Percentiles rank a stretch among this genome's conserved stretches.
These are phyloP conservation scores for Candida coquimbonensis DNA, from an alignment of 805 yeast species.

Conservation along the genomic window DNA sequence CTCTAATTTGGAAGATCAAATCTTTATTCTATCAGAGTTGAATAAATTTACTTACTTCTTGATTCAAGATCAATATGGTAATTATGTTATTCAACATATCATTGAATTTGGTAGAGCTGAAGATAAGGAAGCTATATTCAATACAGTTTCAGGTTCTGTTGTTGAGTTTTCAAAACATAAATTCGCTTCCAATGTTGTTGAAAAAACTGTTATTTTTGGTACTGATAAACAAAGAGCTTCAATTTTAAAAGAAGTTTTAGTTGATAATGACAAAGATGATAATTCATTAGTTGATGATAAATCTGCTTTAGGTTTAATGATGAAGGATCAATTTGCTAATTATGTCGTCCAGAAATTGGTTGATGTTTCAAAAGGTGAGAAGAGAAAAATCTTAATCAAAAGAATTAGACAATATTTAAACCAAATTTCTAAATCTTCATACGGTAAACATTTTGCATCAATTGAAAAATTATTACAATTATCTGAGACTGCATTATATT, in stretches of 20 bases:
- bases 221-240: constrained; percentile 50
- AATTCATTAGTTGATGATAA: constrained; percentile 48
- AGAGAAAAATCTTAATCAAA: constrained; percentile 61
- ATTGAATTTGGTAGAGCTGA: constrained; percentile 69
- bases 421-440: constrained; percentile 57
- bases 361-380: constrained; percentile 66
- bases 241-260: constrained; percentile 61
- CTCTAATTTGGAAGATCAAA: constrained; percentile 59
- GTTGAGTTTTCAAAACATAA: constrained; percentile 90
- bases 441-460: constrained; percentile 79
- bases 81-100: constrained; percentile 94
- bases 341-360: constrained; percentile 94
- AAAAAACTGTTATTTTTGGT: constrained; percentile 80
- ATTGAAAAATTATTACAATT: constrained; percentile 49
- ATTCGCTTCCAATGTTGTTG: constrained; percentile 96
- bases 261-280: constrained; percentile 34
- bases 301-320: constrained; percentile 79
- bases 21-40: constrained; percentile 61
- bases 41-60: constrained; percentile 64
- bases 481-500: constrained; percentile 21
- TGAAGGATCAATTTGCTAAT: constrained; percentile 97
- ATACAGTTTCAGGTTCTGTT: constrained; percentile 62
- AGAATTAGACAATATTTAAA: constrained; percentile 77
- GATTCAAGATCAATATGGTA: constrained; percentile 95
- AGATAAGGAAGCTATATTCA: constrained; percentile 56